A percentile compares a stretch with the other conserved stretches of the same genome.
Evolutionary conservation across 768 basidiomycete genomes (phyloP).

Genomic region (Leccinum barrowsii): DNA sequence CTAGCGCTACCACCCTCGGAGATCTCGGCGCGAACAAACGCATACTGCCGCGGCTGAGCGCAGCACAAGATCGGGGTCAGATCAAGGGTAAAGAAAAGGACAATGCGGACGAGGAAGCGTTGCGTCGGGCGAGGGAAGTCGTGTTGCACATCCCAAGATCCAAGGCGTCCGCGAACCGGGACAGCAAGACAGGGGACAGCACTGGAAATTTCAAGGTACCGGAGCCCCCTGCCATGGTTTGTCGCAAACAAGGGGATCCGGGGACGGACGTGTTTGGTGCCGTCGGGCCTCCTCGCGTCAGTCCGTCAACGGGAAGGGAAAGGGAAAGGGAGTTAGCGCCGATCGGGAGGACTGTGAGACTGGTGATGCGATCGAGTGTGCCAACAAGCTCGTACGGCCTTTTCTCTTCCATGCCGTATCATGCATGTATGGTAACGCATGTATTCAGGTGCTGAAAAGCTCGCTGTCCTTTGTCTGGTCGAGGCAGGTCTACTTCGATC

Average conservation of each 20-base stretch:
- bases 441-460: slow-evolving; percentile 36
- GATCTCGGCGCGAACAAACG: slow-evolving; percentile 22
- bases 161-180: slow-evolving; percentile 3
- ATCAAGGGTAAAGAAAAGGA: slow-evolving; percentile 18
- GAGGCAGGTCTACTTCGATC: slow-evolving; percentile 33
- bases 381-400: slow-evolving; percentile 56
- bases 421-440: neutral
- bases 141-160: slow-evolving; percentile 38
- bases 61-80: neutral
- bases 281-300: slow-evolving; percentile 13
- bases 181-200: slow-evolving; percentile 4
- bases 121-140: slow-evolving; percentile 35
- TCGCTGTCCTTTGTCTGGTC: slow-evolving; percentile 32
- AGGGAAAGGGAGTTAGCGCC: slow-evolving; percentile 31
- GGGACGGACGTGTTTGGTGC: slow-evolving; percentile 33
- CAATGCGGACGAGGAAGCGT: slow-evolving; percentile 27
- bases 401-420: neutral
- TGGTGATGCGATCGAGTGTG: slow-evolving; percentile 43
- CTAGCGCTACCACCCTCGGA: slow-evolving; percentile 2
- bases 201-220: slow-evolving; percentile 44
- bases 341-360: slow-evolving; percentile 20
- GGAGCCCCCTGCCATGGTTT: slow-evolving; percentile 35
- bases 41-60: slow-evolving; percentile 15
- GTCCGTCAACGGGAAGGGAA: slow-evolving; percentile 33
- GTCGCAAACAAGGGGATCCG: slow-evolving; percentile 13